Evolutionary conservation across 768 basidiomycete species (phyloP).

Genomic region (Mycena rosella): DNA sequence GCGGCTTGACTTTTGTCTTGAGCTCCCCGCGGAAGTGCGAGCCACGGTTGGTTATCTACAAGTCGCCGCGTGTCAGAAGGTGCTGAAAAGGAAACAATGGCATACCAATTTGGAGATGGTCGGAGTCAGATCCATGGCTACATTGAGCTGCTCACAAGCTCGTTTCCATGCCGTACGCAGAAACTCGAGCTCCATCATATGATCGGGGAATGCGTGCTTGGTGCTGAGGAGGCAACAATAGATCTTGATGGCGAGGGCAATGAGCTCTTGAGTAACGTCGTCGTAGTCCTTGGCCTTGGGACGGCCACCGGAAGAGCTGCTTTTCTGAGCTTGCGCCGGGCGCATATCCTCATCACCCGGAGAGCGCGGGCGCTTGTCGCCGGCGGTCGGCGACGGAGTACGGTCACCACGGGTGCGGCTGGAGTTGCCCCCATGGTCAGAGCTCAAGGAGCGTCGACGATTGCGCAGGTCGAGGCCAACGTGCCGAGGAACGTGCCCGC

Average conservation of each 20-base stretch:
- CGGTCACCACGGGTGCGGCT: not conserved
- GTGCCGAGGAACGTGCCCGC: not conserved
- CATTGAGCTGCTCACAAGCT: not conserved
- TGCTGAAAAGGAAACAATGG: not conserved
- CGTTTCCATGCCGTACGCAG: not conserved
- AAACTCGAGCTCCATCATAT: not conserved
- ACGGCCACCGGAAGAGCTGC: not conserved
- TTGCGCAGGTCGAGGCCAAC: too few relatives aligned
- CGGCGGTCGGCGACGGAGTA: not conserved
- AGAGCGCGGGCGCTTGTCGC: too few relatives aligned
- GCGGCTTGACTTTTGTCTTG: slow-evolving; percentile 28
- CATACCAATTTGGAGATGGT: slow-evolving; percentile 22
- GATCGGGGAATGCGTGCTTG: slow-evolving; percentile 4
- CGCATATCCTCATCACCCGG: slow-evolving; percentile 13
- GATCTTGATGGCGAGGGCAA: not conserved
- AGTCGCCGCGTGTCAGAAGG: too few relatives aligned
- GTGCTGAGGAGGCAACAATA: slow-evolving; percentile 4
- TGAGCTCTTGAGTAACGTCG: slow-evolving; percentile 9
- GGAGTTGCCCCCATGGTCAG: not conserved
- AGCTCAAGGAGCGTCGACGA: too few relatives aligned
- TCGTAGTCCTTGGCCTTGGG: slow-evolving; percentile 30
- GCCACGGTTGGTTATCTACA: not conserved
- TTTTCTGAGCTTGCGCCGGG: not conserved
- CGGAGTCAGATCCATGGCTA: not conserved
- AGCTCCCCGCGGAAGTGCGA: too few relatives aligned